phyloP scores from a whole-genome alignment of 2,329 filamentous ascomycete species.

The Simplicillium aogashimaense region DNA sequence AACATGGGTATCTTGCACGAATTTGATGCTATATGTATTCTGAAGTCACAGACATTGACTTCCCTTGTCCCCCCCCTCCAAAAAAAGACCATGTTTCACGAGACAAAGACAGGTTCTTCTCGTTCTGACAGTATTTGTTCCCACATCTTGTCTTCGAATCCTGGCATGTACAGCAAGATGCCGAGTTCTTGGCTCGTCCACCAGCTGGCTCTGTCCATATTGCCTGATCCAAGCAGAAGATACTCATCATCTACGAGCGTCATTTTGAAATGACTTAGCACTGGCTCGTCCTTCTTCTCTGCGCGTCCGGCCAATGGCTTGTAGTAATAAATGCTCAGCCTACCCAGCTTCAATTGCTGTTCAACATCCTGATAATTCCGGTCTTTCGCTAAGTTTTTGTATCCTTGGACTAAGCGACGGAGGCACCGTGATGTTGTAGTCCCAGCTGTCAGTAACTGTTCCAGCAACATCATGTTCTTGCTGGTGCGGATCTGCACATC shows the following conservation, averaged over 20 bases:
- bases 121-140: conserved; percentile 25
- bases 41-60: too few relatives aligned
- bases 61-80: too few relatives aligned
- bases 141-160: conserved; percentile 27
- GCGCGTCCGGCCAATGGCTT: conserved; percentile 22
- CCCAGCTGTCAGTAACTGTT: conserved; percentile 72
- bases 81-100: too few relatives aligned
- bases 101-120: conserved; percentile 20
- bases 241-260: conserved; percentile 61
- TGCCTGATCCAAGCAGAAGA: conserved; percentile 66
- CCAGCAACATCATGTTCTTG: conserved; percentile 61
- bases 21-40: background rate
- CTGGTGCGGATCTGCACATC: conserved; percentile 59
- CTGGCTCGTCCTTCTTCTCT: conserved; percentile 42
- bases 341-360: conserved; percentile 31
- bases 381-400: conserved; percentile 24
- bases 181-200: conserved; percentile 80
- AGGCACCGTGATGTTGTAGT: conserved; percentile 62
- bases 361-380: conserved; percentile 28
- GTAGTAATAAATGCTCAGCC: conserved; percentile 51
- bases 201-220: conserved; percentile 79
- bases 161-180: conserved; percentile 43
- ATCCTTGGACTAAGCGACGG: conserved; percentile 44
- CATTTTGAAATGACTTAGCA: conserved; percentile 70
- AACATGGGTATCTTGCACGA: background rate